Percentiles rank a stretch among this genome's conserved stretches.
Conservation (phyloP, 441 rosid species). For the Hura crepitans region DNA sequence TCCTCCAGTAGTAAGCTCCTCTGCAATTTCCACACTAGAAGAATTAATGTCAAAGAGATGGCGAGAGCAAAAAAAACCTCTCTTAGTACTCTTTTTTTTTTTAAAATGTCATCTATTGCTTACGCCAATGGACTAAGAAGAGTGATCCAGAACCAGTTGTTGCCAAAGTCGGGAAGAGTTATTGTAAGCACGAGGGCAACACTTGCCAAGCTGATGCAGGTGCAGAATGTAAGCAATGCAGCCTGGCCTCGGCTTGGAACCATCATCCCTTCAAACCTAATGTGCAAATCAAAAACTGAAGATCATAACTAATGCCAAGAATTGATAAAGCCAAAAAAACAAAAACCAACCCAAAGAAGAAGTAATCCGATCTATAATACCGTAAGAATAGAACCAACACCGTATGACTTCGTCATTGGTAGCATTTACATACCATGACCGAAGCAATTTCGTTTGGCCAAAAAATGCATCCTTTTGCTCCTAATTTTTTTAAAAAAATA, state of each 20-base stretch:
- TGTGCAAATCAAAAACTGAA: neutral
- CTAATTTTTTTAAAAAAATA: too few relatives aligned
- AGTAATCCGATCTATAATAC: too few relatives aligned
- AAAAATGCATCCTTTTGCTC: too few relatives aligned
- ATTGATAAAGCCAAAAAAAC: too few relatives aligned
- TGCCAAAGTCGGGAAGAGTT: constrained; percentile 71
- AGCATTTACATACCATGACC: too few relatives aligned
- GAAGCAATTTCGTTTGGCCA: too few relatives aligned
- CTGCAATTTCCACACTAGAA: constrained; percentile 35
- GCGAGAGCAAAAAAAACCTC: neutral
- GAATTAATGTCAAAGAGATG: neutral
- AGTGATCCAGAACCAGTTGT: constrained; percentile 85
- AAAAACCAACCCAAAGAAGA: too few relatives aligned
- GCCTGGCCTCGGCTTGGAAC: constrained; percentile 89
- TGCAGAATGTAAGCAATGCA: constrained; percentile 83
- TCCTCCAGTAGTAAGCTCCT: constrained; percentile 83
- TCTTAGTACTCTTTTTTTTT: neutral
- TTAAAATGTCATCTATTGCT: constrained; percentile 23
- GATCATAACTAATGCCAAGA: too few relatives aligned
- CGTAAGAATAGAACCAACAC: too few relatives aligned
- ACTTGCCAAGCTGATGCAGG: constrained; percentile 83
- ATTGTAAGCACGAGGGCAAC: constrained; percentile 83
- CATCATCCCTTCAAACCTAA: constrained; percentile 79
- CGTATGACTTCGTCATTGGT: too few relatives aligned
- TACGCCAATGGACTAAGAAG: constrained; percentile 78